These are phyloP conservation scores for Saccharomycopsis microspora DNA, from an alignment of 805 yeast genomes.

Conservation along the genomic window DNA sequence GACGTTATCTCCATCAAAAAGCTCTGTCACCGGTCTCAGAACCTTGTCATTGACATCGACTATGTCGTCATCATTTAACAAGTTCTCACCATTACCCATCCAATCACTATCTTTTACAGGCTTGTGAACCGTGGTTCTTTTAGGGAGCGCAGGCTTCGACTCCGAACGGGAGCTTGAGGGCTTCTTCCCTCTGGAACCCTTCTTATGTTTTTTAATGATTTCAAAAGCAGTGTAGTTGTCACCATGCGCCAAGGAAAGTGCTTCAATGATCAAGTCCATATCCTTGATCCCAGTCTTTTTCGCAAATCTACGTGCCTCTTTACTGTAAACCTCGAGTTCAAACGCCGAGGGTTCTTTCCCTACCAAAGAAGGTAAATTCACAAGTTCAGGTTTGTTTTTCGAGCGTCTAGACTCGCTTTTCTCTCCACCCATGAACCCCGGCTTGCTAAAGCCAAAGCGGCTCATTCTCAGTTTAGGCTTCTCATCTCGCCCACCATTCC, in stretches of 20 bases:
- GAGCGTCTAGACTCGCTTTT: conserved; percentile 8
- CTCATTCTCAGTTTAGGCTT: conserved; percentile 5
- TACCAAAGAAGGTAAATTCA: conserved; percentile 29
- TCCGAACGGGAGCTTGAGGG: background rate
- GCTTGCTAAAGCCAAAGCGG: conserved; percentile 2
- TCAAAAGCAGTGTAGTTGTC: conserved; percentile 48
- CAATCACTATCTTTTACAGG: conserved; percentile 11
- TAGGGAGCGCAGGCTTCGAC: conserved; percentile 13
- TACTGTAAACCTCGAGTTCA: conserved; percentile 40
- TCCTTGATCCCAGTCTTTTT: conserved; percentile 47
- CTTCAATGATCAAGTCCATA: conserved; percentile 50
- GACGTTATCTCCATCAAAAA: conserved; percentile 13
- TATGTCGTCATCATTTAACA: conserved; percentile 11
- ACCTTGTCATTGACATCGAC: conserved; percentile 7
- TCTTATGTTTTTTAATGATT: conserved; percentile 33
- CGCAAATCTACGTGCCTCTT: conserved; percentile 34
- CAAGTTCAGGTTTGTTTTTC: conserved; percentile 14
- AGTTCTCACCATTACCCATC: conserved; percentile 11
- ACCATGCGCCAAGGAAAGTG: conserved; percentile 48
- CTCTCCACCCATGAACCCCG: conserved; percentile 7
- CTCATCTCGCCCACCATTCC: conserved; percentile 5
- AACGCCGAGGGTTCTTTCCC: conserved; percentile 43
- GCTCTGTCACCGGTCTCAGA: conserved; percentile 11
- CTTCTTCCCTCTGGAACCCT: conserved; percentile 18
- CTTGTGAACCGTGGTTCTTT: conserved; percentile 10